Evolutionary conservation across 371 early-diverging fungal species (phyloP).

Genomic region (Amoeboradix gromovi): DNA sequence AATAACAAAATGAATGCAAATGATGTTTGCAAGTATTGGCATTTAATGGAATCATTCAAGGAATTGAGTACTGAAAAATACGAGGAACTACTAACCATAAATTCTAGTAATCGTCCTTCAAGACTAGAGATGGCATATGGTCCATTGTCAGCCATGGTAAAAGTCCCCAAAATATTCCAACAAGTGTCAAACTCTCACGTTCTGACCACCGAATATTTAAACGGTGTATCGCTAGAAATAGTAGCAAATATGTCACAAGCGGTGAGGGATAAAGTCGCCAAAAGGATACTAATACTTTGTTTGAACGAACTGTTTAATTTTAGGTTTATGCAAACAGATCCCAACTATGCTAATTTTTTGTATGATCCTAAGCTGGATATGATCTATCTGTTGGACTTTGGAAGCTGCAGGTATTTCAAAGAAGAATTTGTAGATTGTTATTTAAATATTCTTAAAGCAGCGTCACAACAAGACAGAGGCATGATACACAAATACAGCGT

Average conservation of each 20-base stretch:
- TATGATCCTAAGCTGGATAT: slow-evolving; percentile 26
- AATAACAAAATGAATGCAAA: slow-evolving; percentile 15
- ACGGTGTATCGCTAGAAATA: too few species aligned
- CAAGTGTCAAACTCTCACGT: too few species aligned
- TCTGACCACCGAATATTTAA: too few species aligned
- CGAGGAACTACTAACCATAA: too few species aligned
- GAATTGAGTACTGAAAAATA: slow-evolving; percentile 33
- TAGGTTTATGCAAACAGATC: slow-evolving; percentile 90
- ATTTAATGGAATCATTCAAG: slow-evolving; percentile 37
- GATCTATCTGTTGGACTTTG: slow-evolving; percentile 71
- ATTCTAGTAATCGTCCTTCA: too few species aligned
- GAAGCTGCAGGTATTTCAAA: slow-evolving; percentile 57
- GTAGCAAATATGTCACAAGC: too few species aligned
- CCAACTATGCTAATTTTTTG: slow-evolving; percentile 90
- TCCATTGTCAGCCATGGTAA: too few species aligned
- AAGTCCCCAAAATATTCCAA: too few species aligned
- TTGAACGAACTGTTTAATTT: slow-evolving; percentile 65
- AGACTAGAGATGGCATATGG: too few species aligned
- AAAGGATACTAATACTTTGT: slow-evolving; percentile 38
- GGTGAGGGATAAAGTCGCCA: slow-evolving; percentile 20
- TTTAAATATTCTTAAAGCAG: slow-evolving; percentile 37
- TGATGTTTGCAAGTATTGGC: slow-evolving; percentile 12
- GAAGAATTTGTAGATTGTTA: slow-evolving; percentile 41
- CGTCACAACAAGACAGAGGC: slow-evolving; percentile 38
- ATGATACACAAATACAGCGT: slow-evolving; percentile 37